Evolutionary conservation across 345 rosid genomes (phyloP).

Genomic region (Sonneratia caseolaris): DNA sequence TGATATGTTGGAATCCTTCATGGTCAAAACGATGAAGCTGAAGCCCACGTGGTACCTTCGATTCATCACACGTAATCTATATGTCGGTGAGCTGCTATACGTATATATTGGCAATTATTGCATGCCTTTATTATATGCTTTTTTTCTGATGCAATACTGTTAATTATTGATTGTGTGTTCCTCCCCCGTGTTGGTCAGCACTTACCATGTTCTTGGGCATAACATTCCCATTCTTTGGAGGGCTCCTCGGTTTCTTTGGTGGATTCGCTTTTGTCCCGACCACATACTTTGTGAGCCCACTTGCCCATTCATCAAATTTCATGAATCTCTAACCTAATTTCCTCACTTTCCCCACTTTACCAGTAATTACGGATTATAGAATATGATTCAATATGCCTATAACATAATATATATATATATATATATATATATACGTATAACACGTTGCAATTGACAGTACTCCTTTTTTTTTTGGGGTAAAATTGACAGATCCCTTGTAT

Average conservation of each 20-base stretch:
- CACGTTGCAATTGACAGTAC: too few species aligned
- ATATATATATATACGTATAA: too few species aligned
- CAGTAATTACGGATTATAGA: too few species aligned
- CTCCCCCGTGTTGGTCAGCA: conserved; percentile 20
- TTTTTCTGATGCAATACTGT: too few species aligned
- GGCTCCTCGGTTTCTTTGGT: conserved; percentile 68
- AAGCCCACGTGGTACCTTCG: conserved; percentile 33
- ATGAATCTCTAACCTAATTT: too few species aligned
- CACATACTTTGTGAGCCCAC: conserved; percentile 53
- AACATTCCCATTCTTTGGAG: conserved; percentile 68
- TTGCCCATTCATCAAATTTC: background rate
- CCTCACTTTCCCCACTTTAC: too few species aligned
- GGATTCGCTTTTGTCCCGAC: conserved; percentile 78
- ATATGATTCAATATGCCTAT: too few species aligned
- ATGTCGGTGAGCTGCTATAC: conserved; percentile 37
- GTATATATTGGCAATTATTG: too few species aligned
- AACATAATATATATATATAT: too few species aligned
- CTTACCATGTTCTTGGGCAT: conserved; percentile 55
- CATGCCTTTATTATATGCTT: background rate
- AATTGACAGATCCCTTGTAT: conserved; percentile 54
- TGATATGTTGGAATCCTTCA: conserved; percentile 53
- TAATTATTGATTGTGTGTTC: too few species aligned
- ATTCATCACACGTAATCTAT: conserved; percentile 33
- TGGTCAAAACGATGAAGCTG: conserved; percentile 42
- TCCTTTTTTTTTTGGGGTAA: background rate